Percentiles rank a stretch among this genome's conserved stretches.
phyloP scores from a whole-genome alignment of 2,329 filamentous ascomycete genomes.

The Aspergillus tamarii region DNA sequence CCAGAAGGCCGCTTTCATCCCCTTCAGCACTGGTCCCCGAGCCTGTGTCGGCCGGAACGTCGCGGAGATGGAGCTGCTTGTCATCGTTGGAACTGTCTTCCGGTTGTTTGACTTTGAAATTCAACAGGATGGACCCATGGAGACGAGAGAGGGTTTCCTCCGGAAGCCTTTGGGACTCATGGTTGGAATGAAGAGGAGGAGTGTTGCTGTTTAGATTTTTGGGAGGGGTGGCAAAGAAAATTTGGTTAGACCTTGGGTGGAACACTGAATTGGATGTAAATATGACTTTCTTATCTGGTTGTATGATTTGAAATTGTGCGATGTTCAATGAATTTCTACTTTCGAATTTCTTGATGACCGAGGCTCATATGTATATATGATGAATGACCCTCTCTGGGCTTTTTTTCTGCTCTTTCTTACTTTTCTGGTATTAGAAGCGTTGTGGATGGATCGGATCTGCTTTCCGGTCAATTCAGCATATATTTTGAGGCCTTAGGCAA shows the following conservation, averaged over 20 bases:
- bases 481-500: no score
- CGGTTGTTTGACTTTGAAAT: conserved; percentile 64
- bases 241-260: background rate
- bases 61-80: conserved; percentile 84
- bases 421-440: no score
- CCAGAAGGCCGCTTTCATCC: conserved; percentile 75
- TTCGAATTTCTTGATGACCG: background rate
- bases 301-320: background rate
- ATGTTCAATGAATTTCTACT: background rate
- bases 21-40: conserved; percentile 72
- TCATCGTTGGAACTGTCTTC: conserved; percentile 72
- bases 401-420: no score
- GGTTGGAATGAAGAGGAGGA: conserved; percentile 59
- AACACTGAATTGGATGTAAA: background rate
- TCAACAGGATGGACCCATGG: conserved; percentile 64
- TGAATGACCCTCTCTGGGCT: background rate
- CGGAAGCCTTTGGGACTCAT: conserved; percentile 74
- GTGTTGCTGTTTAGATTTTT: background rate
- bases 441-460: no score
- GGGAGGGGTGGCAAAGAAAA: background rate
- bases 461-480: no score
- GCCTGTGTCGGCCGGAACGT: conserved; percentile 81
- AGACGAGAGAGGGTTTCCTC: conserved; percentile 79
- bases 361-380: background rate
- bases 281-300: background rate